Evolutionary conservation across 2,329 filamentous ascomycete genomes (phyloP), one percentile per base, ranked within the genome.

Genomic region (Xylariales sp.): DNA sequence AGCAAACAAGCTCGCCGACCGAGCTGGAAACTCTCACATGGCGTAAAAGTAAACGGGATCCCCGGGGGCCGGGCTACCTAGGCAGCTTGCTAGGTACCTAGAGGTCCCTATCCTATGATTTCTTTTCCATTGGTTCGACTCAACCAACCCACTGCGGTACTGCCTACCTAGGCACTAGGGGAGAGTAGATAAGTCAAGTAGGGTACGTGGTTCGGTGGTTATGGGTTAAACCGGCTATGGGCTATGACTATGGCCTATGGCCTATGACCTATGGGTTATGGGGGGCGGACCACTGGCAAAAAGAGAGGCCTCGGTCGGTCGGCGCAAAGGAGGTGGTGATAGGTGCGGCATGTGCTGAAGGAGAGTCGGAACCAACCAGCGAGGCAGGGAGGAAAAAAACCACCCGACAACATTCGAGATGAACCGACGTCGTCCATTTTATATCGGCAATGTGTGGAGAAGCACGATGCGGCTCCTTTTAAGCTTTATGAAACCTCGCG

Each of bases 401-500:
- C 23, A 23, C 23, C 54, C 39, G 43, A 18, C 34, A 32, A 62
- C 52, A 14, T 55, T 52, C 62, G 57, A 65, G 39, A 54, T 48
- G 58, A 55, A 39, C 66, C 63, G 64, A 71, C 69, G 70, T 72
- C 68, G 67, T 73, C 62, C 64, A 64, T 57, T 67, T 73, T 72
- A 75, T 75, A 74, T 69, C 64, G 68, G 70, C 69, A 64, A 67
- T 54, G 69, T 72, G 75, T 76, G 75, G 74, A 75, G 75, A 75
- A 75, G 63, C 6, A 58, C 36, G 50, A 75, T 75, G 75, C 75
- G 75, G 74, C 74, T 76, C 75, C 68, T 72, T 65, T 68, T 67
- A 68, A 73, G 68, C 71, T 74, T 75, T 73, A 74, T 73, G 73
- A 73, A 71, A 74, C 73, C 68, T 74, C 74, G 73, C 72, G 68